Evolutionary conservation across 441 rosid species (phyloP), one percentile per base, ranked within the genome.

Genomic region (Gossypium davidsonii): DNA sequence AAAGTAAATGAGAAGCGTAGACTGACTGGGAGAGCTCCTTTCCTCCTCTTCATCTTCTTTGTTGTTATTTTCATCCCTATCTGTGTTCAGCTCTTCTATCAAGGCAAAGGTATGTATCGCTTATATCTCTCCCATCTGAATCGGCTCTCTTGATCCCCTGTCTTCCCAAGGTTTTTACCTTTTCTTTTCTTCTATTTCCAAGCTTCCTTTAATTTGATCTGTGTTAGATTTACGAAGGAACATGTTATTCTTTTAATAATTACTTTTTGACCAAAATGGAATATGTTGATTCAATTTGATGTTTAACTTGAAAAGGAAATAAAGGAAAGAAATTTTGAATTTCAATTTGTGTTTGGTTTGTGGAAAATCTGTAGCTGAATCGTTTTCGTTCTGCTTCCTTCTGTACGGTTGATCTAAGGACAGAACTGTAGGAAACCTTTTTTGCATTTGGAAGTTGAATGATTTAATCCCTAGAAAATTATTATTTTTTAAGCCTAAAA

Each of bases 1-100:
- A 75, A 75, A 75, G 77, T 65, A 75, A 80, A 77, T 67, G 57
- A 49, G 79, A 77, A 79, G 78, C 79, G 78, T 66, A 69, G 83
- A 84, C 85, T 74, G 28, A 56, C 61, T 56, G 28, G 28, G 44
- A 15, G 44, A n/a, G 82, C 79, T 67, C 61, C 73, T 71, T 56
- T 4, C 42, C 44, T 18, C 49, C 44, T 20, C 37, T 7, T n/a
- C 48, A 52, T 48, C 15, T 14, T 60, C 20, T 17, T 60, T 2
- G 44, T 67, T 67, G 25, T 51, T 49, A 28, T 49, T 67, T 67
- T 26, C 39, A 10, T 67, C 42, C 28, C 63, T 59, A n/a, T 60
- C 20, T 61, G 66, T 11, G 57, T 60, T 26, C 31, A 31, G 58
- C 62, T 31, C 46, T 61, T 31, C 46, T 11, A 49, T 67, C 23